A percentile compares a stretch with the other conserved stretches of the same genome.
These are phyloP conservation scores for Metschnikowia kofuensis DNA, from an alignment of 805 yeast species.

Conservation along the genomic window DNA sequence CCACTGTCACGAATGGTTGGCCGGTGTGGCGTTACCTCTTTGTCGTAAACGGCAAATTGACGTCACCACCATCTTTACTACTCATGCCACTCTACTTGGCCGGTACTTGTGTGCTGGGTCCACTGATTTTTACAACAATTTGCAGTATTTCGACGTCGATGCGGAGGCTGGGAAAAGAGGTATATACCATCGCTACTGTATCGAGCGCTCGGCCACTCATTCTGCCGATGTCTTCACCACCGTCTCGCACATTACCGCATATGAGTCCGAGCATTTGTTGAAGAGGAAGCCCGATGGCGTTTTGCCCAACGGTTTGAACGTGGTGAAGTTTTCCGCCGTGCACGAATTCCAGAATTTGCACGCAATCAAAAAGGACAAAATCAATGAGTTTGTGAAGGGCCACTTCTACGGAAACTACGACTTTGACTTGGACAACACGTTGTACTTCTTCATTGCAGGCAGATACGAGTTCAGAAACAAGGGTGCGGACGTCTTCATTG, in stretches of 20 bases:
- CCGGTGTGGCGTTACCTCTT: constrained; percentile 92
- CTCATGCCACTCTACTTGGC: constrained; percentile 95
- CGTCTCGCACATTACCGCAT: constrained; percentile 96
- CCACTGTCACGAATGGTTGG: constrained; percentile 98
- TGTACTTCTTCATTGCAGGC: constrained; percentile 95
- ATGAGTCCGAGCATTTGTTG: constrained; percentile 86
- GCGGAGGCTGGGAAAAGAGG: constrained; percentile 98
- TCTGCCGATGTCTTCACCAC: constrained; percentile 96
- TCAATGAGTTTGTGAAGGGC: constrained; percentile 92
- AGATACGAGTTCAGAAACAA: constrained; percentile 95
- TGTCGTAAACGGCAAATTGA: constrained; percentile 90
- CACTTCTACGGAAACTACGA: constrained; percentile 97
- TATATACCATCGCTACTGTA: constrained; percentile 93
- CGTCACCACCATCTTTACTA: constrained; percentile 92
- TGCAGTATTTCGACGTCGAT: constrained; percentile 88
- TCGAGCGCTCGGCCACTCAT: constrained; percentile 95
- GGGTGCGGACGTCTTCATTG: constrained; percentile 95
- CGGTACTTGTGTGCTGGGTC: constrained; percentile 95
- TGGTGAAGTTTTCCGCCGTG: constrained; percentile 93
- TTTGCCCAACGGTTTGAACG: constrained; percentile 93
- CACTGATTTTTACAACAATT: constrained; percentile 91
- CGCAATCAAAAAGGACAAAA: constrained; percentile 85
- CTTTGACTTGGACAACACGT: constrained; percentile 89
- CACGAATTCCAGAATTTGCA: constrained; percentile 98
- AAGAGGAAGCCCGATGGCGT: constrained; percentile 98